Evolutionary conservation across 129 eudicot genomes (phyloP).

Genomic region (Oenanthe sinensis): DNA sequence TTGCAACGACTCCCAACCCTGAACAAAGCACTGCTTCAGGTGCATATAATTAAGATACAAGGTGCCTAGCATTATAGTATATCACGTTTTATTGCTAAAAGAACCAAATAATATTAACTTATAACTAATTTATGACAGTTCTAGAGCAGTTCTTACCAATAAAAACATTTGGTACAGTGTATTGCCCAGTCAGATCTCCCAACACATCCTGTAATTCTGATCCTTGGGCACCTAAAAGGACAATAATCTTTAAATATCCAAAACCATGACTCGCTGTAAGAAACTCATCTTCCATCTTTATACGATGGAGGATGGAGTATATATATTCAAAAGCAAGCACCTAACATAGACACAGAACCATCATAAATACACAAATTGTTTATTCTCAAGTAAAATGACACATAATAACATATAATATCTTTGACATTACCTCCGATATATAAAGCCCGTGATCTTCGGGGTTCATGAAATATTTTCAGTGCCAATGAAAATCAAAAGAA

Average conservation of each 20-base stretch:
- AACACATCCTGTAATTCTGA: slow-evolving; percentile 72
- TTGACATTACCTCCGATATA: neutral
- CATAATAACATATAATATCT: neutral
- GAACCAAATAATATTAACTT: neutral
- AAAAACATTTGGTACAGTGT: slow-evolving; percentile 91
- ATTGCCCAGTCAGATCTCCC: slow-evolving; percentile 82
- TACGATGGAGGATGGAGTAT: neutral
- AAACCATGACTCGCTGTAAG: neutral
- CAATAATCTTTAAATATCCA: neutral
- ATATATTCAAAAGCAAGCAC: neutral
- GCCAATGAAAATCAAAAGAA: neutral
- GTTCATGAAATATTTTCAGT: neutral
- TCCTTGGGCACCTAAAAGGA: slow-evolving; percentile 75
- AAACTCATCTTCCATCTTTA: neutral
- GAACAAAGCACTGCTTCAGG: neutral
- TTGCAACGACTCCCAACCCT: neutral
- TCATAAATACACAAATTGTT: too few species aligned
- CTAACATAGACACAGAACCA: neutral
- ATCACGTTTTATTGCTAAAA: neutral
- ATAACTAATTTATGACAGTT: neutral
- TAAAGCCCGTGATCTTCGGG: neutral
- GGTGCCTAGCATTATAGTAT: too few species aligned
- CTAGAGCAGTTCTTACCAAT: slow-evolving; percentile 43
- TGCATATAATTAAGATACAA: neutral
- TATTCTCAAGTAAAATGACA: neutral